phyloP scores from a whole-genome alignment of 768 basidiomycete genomes.

The Leucosporidium scottii region DNA sequence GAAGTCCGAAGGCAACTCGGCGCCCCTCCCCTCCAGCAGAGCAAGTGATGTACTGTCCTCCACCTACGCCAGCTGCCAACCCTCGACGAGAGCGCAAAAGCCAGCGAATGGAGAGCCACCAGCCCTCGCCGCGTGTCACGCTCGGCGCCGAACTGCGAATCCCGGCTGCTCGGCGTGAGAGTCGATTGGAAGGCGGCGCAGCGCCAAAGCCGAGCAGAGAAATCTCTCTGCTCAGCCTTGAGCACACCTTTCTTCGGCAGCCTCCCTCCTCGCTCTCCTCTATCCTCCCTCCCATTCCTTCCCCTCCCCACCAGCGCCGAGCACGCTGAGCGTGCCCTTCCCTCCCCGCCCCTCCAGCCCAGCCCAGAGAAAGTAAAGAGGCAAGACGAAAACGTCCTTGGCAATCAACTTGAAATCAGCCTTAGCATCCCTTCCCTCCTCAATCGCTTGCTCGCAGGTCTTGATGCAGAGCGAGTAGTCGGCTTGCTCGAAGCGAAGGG shows the following conservation, averaged over 20 bases:
- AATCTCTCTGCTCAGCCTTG: too few relatives aligned
- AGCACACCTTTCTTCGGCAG: background rate
- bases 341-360: background rate
- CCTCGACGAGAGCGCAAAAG: too few relatives aligned
- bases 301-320: background rate
- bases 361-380: too few relatives aligned
- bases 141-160: background rate
- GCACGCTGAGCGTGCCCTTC: background rate
- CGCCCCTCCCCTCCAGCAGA: too few relatives aligned
- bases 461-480: conserved; percentile 87
- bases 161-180: background rate
- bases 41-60: too few relatives aligned
- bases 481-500: conserved; percentile 87
- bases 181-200: background rate
- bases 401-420: conserved; percentile 93
- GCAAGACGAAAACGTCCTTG: conserved; percentile 49
- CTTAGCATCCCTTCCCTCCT: conserved; percentile 82
- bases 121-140: background rate
- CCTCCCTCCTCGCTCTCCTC: background rate
- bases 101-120: too few relatives aligned
- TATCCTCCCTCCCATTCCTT: background rate
- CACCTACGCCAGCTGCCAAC: too few relatives aligned
- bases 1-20: too few relatives aligned
- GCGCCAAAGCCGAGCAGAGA: background rate
- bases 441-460: conserved; percentile 89